Base-by-base conservation (phyloP, 2,329 filamentous ascomycete genomes). In the Venturia asperata region DNA sequence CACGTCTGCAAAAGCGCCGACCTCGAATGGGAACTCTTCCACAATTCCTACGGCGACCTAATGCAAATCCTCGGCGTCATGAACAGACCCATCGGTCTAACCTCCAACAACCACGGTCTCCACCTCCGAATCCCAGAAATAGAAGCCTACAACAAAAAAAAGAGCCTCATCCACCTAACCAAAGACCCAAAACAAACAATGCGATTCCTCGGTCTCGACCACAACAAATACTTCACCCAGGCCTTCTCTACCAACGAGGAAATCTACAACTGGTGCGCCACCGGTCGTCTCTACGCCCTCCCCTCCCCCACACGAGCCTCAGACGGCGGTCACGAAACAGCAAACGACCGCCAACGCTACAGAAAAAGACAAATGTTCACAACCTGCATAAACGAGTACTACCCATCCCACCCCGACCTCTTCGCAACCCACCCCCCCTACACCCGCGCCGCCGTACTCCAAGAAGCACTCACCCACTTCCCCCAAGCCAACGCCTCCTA, bases 21-120 rank as follows among this genome's bases (percentile, higher is more conserved):
- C 74, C 64, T 80, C 83, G 67, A 77, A 39, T 93, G 89, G 89
- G 79, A 81, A 45, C 74, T 84, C 3, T 91, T 92, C 75, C 85
- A 85, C 68, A 80, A 87, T 47, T 82, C 84, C 0, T 90, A 93
- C 69, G 87, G 88, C n/a, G 90, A 93, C 69, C 70, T 85, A 1
- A 86, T 86, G 81, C 88, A 84, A 66, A 80, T 86, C 10, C 72
- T 93, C 0, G 87, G 89, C 5, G 79, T 82, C 21, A 83, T 81
- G 10, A 84, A 90, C 67, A 82, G 87, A 0, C 82, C 81, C 0
- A 82, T 85, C 43, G 89, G 89, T 1, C 81, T 94, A 9, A 88
- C 84, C 0, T 77, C 85, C 30, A 87, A 86, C 68, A 83, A 90
- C 62, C 74, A 72, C 15, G 88, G 85, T 1, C 74, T 94, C 1